Base-by-base conservation (phyloP, 192 early-diverging fungal species). In the Glomus cerebriforme region DNA sequence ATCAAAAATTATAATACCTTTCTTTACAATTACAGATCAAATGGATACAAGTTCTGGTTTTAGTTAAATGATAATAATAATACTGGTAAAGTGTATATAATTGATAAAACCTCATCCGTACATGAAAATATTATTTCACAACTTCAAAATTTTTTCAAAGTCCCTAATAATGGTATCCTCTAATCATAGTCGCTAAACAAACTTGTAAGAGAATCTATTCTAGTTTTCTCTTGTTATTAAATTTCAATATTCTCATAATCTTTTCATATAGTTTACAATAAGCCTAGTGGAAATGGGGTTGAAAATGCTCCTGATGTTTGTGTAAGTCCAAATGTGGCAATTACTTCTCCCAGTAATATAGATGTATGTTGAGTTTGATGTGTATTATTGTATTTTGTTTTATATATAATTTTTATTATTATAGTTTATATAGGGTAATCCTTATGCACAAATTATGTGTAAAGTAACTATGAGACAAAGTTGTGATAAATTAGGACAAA, bases 1-100 rank as follows among this genome's bases (percentile, higher is more conserved):
- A 65, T 65, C 10, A 66, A 77, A 64, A 65, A 77, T 43, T 77
- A 74, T 65, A 77, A 77, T 26, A 77, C 75, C 45, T 77, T 77
- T 13, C 75, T 77, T 77, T 5, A 65, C 35, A 49, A 65, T 26
- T n/a, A 77, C 5, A 58, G 54, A 13, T 76, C 74, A 76, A 15
- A 13, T 1, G 60, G 62, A 65, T 77, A 77, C 37, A 64, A 77
- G n/a, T 77, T 77, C 62, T 6, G 29, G 59, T 77, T 77, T 12
- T 0, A 59, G 19, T 74, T 74, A 74, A 59, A 74, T 32, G 12
- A 4, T 31, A 27, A 34, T 49, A 73, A 73, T 29, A 73, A n/a
- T 34, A 73, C 72, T 73, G 45, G 72, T 12, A 19, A 31, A 5
- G 72, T 73, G 22, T 54, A 35, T 58, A 73, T 73, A 73, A 32